Percentiles rank a stretch among this genome's conserved stretches.
Evolutionary conservation across 2,329 filamentous ascomycete species (phyloP).

Genomic region (Zymoseptoria tritici): DNA sequence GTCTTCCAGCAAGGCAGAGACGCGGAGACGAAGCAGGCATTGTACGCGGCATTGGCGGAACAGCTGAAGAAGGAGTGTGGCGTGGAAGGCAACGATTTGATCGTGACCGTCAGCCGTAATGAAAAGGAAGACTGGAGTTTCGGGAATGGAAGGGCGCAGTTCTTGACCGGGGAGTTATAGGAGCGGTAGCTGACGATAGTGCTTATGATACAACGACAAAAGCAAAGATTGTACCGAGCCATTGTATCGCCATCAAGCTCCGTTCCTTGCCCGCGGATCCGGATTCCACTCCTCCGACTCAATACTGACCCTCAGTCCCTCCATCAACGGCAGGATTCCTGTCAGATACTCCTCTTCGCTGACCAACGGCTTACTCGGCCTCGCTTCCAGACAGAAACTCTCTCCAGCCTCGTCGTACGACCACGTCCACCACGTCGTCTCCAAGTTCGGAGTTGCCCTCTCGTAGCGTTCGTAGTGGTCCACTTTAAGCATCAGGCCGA

Average conservation of each 20-base stretch:
- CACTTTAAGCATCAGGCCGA: slow-evolving; percentile 34
- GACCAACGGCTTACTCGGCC: slow-evolving; percentile 24
- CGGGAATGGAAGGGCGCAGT: slow-evolving; percentile 26
- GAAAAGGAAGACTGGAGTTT: slow-evolving; percentile 30
- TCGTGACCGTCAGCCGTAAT: slow-evolving; percentile 22
- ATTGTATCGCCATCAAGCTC: background rate
- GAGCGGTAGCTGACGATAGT: background rate
- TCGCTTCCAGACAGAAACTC: slow-evolving; percentile 27
- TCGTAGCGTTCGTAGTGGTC: slow-evolving; percentile 37
- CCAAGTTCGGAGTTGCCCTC: slow-evolving; percentile 23
- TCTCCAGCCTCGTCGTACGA: slow-evolving; percentile 24
- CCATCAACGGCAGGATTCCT: slow-evolving; percentile 31
- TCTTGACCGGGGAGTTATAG: slow-evolving; percentile 22
- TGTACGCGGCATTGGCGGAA: slow-evolving; percentile 22
- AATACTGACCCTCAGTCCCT: slow-evolving; percentile 30
- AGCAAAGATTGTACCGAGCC: no score
- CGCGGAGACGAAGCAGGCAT: slow-evolving; percentile 21
- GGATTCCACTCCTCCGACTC: slow-evolving; percentile 33
- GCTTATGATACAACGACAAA: background rate
- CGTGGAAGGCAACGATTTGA: slow-evolving; percentile 22
- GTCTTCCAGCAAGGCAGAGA: slow-evolving; percentile 29
- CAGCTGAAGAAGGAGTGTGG: slow-evolving; percentile 18
- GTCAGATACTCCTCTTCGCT: slow-evolving; percentile 33
- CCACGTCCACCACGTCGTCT: slow-evolving; percentile 37
- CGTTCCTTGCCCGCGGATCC: slow-evolving; percentile 26